phyloP scores from a whole-genome alignment of 2,329 filamentous ascomycete genomes.

The Pseudogymnoascus sp. region DNA sequence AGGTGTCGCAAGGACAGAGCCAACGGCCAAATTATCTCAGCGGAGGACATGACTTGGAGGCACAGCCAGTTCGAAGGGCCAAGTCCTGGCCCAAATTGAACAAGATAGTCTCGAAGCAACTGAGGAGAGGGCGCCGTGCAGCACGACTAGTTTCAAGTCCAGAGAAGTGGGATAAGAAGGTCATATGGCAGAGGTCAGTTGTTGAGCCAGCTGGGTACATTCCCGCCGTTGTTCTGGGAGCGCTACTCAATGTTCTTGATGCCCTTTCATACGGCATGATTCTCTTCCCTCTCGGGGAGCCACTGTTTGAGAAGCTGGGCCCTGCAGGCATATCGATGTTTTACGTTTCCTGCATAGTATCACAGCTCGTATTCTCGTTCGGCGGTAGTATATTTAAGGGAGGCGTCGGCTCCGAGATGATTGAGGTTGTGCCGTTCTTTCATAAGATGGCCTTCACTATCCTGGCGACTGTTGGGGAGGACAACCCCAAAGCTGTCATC shows the following conservation, averaged over 20 bases:
- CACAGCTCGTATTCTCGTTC: conserved; percentile 80
- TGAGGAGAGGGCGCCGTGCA: conserved; percentile 16
- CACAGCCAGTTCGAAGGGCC: conserved; percentile 16
- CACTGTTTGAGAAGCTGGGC: conserved; percentile 76
- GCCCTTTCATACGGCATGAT: conserved; percentile 96
- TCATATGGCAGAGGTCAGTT: conserved; percentile 55
- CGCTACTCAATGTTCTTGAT: conserved; percentile 87
- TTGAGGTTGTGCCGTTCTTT: conserved; percentile 97
- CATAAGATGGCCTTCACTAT: conserved; percentile 96
- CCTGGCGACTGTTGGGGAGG: conserved; percentile 64
- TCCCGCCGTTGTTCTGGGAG: conserved; percentile 78
- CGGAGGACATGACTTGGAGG: conserved; percentile 26
- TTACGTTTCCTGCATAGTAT: conserved; percentile 93
- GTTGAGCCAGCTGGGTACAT: conserved; percentile 62
- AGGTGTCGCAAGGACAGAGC: conserved; percentile 12
- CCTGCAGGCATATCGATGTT: conserved; percentile 97
- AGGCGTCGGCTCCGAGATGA: conserved; percentile 92
- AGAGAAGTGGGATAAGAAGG: conserved; percentile 61
- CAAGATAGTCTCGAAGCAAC: conserved; percentile 18
- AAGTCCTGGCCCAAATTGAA: conserved; percentile 24
- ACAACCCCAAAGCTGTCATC: conserved; percentile 76
- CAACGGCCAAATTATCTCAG: conserved; percentile 24
- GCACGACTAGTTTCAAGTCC: conserved; percentile 42
- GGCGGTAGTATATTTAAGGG: conserved; percentile 82
- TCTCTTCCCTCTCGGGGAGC: conserved; percentile 80